A percentile compares a stretch with the other conserved stretches of the same genome.
phyloP scores from a whole-genome alignment of 2,329 filamentous ascomycete genomes.

The Aureobasidium sp. region DNA sequence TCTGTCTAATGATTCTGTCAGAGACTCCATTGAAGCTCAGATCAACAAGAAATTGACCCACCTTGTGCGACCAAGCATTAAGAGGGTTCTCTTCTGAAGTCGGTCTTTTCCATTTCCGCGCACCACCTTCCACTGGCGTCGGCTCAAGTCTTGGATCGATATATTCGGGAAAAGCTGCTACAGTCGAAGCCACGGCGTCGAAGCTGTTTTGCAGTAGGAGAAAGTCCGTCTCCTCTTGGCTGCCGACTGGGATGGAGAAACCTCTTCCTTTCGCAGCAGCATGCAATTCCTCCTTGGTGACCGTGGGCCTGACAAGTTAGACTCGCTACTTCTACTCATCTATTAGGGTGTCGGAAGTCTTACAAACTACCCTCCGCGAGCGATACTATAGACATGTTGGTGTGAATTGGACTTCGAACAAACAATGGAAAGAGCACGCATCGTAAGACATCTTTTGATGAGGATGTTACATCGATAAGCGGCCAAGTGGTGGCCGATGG shows the following conservation, averaged over 20 bases:
- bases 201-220: constrained; percentile 26
- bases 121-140: constrained; percentile 21
- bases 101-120: constrained; percentile 23
- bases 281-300: constrained; percentile 23
- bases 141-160: constrained; percentile 31
- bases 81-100: constrained; percentile 32
- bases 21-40: too few species aligned
- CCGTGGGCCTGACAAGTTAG: constrained; percentile 20
- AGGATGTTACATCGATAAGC: neutral
- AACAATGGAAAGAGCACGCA: neutral
- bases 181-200: constrained; percentile 20
- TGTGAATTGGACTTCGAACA: neutral
- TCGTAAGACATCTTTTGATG: neutral
- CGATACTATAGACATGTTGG: constrained; percentile 25
- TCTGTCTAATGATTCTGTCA: constrained; percentile 18
- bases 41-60: neutral
- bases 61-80: constrained; percentile 39
- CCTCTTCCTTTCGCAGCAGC: constrained; percentile 21
- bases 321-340: neutral
- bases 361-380: constrained; percentile 21
- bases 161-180: constrained; percentile 29
- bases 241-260: constrained; percentile 21
- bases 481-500: constrained; percentile 1
- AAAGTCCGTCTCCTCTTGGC: constrained; percentile 22
- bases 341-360: neutral